phyloP scores from a whole-genome alignment of 1,139 yeast species.

The Yamadazyma kanchanaburiensis region DNA sequence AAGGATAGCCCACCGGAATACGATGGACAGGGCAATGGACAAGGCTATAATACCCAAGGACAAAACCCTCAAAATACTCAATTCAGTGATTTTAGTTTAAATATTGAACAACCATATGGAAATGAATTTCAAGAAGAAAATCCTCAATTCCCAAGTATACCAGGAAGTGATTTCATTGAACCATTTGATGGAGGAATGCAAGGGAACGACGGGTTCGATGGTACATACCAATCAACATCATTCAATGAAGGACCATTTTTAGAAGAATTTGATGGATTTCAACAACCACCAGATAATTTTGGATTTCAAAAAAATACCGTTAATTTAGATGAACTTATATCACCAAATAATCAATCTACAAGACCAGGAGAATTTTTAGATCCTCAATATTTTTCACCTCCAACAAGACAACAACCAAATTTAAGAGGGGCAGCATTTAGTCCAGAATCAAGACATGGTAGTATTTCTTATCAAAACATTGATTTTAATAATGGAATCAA shows the following conservation, averaged over 20 bases:
- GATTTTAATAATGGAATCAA: constrained; percentile 15
- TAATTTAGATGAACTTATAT: constrained; percentile 35
- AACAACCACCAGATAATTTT: constrained; percentile 11
- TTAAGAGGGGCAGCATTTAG: constrained; percentile 16
- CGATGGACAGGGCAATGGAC: too few relatives aligned
- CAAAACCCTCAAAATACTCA: neutral
- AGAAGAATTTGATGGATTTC: constrained; percentile 28
- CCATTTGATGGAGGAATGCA: constrained; percentile 11
- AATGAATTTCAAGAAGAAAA: constrained; percentile 7
- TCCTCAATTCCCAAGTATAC: constrained; percentile 12
- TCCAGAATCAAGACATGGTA: constrained; percentile 34
- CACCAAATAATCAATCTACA: constrained; percentile 22
- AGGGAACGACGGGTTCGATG: too few relatives aligned
- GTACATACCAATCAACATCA: too few relatives aligned
- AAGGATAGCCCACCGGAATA: constrained; percentile 36
- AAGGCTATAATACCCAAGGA: too few relatives aligned
- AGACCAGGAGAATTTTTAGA: constrained; percentile 23
- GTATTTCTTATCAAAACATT: constrained; percentile 24
- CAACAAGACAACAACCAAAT: constrained; percentile 17
- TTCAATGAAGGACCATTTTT: constrained; percentile 32
- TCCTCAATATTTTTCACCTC: constrained; percentile 44
- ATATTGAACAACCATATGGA: constrained; percentile 14
- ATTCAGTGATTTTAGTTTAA: constrained; percentile 9
- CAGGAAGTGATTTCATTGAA: constrained; percentile 14
- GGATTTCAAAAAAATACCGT: constrained; percentile 12